Evolutionary conservation across 2,329 filamentous ascomycete genomes (phyloP).

Genomic region (Colletotrichum orbiculare): DNA sequence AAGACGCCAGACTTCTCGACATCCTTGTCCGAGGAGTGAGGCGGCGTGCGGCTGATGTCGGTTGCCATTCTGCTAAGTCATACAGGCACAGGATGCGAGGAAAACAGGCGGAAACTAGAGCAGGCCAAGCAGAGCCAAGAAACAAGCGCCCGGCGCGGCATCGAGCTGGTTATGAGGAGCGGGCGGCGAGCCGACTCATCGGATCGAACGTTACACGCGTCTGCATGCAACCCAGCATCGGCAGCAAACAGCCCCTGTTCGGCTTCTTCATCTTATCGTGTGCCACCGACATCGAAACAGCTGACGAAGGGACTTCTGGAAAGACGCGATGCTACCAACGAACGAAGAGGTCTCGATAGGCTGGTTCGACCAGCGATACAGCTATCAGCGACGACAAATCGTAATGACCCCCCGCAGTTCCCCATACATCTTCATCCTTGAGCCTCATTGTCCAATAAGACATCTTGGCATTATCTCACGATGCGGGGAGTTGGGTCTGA

Average conservation of each 20-base stretch:
- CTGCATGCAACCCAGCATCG: not conserved
- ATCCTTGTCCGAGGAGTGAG: not conserved
- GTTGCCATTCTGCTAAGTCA: constrained; percentile 11
- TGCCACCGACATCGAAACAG: too few relatives aligned
- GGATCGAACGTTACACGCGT: constrained; percentile 7
- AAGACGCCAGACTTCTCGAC: constrained; percentile 13
- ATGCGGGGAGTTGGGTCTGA: constrained; percentile 11
- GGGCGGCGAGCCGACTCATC: not conserved
- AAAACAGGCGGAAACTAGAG: constrained; percentile 1
- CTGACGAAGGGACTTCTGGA: too few relatives aligned
- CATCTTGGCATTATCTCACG: constrained; percentile 25
- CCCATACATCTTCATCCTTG: not conserved
- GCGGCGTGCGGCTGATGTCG: constrained; percentile 27
- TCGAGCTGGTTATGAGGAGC: constrained; percentile 14
- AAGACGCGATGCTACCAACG: too few relatives aligned
- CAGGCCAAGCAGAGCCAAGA: constrained; percentile 26
- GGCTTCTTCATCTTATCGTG: too few relatives aligned
- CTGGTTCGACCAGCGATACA: constrained; percentile 6
- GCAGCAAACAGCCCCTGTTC: not conserved
- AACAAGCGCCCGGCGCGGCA: constrained; percentile 35
- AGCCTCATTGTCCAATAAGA: constrained; percentile 24
- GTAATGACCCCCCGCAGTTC: not conserved
- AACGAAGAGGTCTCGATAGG: too few relatives aligned
- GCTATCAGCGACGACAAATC: not conserved
- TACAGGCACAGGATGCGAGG: not conserved